Percentiles rank a stretch among this genome's conserved stretches.
Evolutionary conservation across 495 filamentous ascomycete species (phyloP).

Genomic region (Aspergillus affinis): DNA sequence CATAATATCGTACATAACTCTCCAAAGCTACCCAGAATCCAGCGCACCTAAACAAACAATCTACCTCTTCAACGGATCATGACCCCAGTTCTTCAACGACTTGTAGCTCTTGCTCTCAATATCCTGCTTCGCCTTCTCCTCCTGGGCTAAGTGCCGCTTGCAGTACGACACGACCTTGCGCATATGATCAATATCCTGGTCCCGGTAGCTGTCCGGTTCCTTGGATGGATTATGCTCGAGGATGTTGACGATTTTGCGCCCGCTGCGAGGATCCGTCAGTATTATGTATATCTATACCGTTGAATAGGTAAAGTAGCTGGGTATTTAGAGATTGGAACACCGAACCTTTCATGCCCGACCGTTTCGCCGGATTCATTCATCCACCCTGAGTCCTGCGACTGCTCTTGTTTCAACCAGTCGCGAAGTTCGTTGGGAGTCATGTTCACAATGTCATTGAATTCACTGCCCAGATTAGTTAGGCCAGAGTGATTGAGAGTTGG

Average conservation of each 20-base stretch:
- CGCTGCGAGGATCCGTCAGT: constrained; percentile 30
- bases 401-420: constrained; percentile 57
- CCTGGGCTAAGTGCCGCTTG: constrained; percentile 66
- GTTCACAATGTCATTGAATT: constrained; percentile 70
- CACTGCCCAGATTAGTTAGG: constrained; percentile 38
- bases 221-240: constrained; percentile 60
- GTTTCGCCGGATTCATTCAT: constrained; percentile 59
- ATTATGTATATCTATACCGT: too few relatives aligned
- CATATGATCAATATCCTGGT: constrained; percentile 63
- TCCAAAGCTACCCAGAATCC: too few relatives aligned
- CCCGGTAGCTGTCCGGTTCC: constrained; percentile 50
- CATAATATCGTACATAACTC: too few relatives aligned
- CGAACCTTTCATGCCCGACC: constrained; percentile 61
- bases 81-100: constrained; percentile 68
- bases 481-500: constrained; percentile 21
- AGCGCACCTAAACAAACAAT: too few relatives aligned
- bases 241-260: constrained; percentile 64
- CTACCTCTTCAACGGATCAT: constrained; percentile 54
- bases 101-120: constrained; percentile 56
- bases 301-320: too few relatives aligned
- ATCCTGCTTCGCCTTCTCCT: constrained; percentile 57
- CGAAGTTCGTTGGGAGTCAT: constrained; percentile 62
- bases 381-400: constrained; percentile 59
- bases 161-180: constrained; percentile 61
- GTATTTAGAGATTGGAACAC: neutral